These are phyloP conservation scores for Aphanomyces cochlioides DNA, from an alignment of 352 stramenopile species.

Conservation along the genomic window DNA sequence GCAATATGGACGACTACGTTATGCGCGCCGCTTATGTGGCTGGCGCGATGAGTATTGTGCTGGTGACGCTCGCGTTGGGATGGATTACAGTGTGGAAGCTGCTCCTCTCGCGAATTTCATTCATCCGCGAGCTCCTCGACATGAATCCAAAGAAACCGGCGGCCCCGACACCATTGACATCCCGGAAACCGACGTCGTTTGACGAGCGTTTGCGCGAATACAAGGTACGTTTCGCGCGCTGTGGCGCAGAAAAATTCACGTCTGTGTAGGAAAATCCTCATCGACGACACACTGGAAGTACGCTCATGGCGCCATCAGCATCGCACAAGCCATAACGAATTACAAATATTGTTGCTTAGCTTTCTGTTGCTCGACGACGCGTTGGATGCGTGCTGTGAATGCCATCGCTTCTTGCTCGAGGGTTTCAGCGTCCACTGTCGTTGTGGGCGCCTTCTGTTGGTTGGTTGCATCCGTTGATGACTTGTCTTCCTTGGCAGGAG, in stretches of 20 bases:
- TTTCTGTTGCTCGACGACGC: constrained; percentile 2
- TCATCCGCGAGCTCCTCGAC: constrained; percentile 80
- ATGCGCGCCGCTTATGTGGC: constrained; percentile 67
- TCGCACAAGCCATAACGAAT: background rate
- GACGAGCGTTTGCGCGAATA: constrained; percentile 43
- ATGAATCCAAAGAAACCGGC: constrained; percentile 58
- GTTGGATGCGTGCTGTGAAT: constrained; percentile 3
- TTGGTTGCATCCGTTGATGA: too few species aligned
- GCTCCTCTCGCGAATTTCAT: constrained; percentile 77
- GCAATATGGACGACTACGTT: constrained; percentile 26
- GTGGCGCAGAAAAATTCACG: too few species aligned
- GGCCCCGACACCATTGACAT: background rate
- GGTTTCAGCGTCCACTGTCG: background rate
- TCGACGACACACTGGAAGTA: constrained; percentile 24
- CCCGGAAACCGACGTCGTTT: constrained; percentile 50
- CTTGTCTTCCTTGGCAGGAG: constrained; percentile 30
- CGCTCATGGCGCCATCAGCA: background rate
- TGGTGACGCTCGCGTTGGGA: constrained; percentile 66
- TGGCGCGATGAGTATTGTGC: constrained; percentile 71
- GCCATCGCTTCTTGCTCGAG: background rate
- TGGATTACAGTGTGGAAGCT: constrained; percentile 85
- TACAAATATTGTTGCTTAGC: constrained; percentile 13
- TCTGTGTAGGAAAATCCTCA: constrained; percentile 23
- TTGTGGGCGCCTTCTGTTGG: too few species aligned
- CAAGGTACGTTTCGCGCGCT: constrained; percentile 6